Evolutionary conservation across 768 basidiomycete genomes (phyloP).

Genomic region (Scleroderma bovista): DNA sequence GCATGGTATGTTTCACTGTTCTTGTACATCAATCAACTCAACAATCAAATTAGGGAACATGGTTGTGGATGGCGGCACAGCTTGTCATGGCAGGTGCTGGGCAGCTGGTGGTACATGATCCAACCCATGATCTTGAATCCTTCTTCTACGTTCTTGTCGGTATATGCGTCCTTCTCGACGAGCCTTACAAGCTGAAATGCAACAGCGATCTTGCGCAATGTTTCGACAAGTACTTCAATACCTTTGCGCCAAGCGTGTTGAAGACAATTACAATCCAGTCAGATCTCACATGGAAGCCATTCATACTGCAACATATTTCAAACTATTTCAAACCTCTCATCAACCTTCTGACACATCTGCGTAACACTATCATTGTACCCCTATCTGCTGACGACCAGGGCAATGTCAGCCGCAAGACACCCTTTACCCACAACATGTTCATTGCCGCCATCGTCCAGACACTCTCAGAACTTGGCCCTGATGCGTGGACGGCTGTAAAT

Average conservation of each 20-base stretch:
- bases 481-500: neutral
- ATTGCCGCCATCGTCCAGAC: neutral
- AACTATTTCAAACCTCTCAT: neutral
- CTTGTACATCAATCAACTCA: neutral
- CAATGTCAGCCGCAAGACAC: neutral
- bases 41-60: neutral
- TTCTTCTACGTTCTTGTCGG: neutral
- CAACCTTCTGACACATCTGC: neutral
- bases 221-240: slow-evolving; percentile 6
- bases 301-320: neutral
- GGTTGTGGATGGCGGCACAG: slow-evolving; percentile 4
- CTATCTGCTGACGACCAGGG: neutral
- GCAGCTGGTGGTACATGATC: slow-evolving; percentile 1
- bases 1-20: neutral
- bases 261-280: neutral
- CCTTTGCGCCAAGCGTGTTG: neutral
- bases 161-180: neutral
- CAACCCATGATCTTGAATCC: neutral
- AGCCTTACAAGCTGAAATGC: neutral
- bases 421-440: neutral
- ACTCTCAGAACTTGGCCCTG: neutral
- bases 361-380: neutral
- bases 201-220: neutral
- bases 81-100: slow-evolving; percentile 3
- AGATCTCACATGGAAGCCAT: neutral